Evolutionary conservation across 2,329 filamentous ascomycete species (phyloP).

Genomic region (Stagonosporopsis tanaceti): DNA sequence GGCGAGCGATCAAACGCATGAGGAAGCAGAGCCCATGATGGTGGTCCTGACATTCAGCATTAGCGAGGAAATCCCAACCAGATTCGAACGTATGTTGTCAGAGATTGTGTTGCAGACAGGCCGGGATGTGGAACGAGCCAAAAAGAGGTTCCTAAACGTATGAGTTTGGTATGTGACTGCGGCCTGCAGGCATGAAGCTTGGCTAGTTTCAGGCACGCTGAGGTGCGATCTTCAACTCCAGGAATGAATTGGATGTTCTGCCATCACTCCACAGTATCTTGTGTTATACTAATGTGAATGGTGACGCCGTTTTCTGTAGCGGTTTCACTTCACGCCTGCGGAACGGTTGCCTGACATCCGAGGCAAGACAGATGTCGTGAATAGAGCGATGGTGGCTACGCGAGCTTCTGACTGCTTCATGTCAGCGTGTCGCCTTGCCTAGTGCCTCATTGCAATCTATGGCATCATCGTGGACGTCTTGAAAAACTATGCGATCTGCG

Average conservation of each 20-base stretch:
- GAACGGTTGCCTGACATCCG: slow-evolving; percentile 5
- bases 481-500: neutral
- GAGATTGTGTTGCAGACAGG: slow-evolving; percentile 47
- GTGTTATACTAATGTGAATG: neutral
- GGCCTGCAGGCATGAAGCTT: slow-evolving; percentile 42
- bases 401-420: neutral
- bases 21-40: slow-evolving; percentile 25
- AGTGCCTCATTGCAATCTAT: neutral
- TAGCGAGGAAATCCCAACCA: slow-evolving; percentile 29
- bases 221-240: slow-evolving; percentile 6
- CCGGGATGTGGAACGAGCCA: slow-evolving; percentile 28
- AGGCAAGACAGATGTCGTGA: slow-evolving; percentile 4
- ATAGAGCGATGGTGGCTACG: neutral
- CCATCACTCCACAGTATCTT: neutral
- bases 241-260: neutral
- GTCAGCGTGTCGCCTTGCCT: neutral
- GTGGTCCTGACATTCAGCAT: slow-evolving; percentile 30
- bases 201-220: slow-evolving; percentile 42
- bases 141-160: slow-evolving; percentile 45
- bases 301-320: slow-evolving; percentile 10
- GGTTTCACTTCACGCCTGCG: slow-evolving; percentile 15
- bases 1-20: slow-evolving; percentile 45
- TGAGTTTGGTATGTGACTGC: slow-evolving; percentile 46
- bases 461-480: neutral
- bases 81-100: slow-evolving; percentile 43